Base-by-base conservation (phyloP, 2,329 filamentous ascomycete species). In the Exserohilum turcica region DNA sequence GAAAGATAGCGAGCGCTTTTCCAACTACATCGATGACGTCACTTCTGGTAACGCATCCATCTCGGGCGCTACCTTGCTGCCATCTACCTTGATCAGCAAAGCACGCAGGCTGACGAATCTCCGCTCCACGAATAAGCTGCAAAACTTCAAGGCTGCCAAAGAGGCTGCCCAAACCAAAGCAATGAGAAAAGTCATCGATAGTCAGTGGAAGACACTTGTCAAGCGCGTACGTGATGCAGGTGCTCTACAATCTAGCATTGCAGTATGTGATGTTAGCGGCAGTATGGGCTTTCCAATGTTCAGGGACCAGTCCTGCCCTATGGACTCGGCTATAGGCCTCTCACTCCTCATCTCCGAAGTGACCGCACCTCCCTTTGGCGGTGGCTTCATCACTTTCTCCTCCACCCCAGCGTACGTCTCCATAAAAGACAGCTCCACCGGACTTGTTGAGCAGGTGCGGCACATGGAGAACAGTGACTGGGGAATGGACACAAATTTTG, bases 121-220 rank as follows among this genome's bases (percentile, higher is more conserved):
- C 36, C 21, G 5, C 4, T 10, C 1, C 1, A 39, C 12, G 10
- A 24, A 10, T 5, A 42, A 51, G 15, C 40, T 28, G 4, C 13
- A 18, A 4, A 44, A 29, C 24, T 42, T 57, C 18, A 47, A 43
- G 18, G 27, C 24, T 1, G 7, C 57, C 32, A 65, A 61, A 47
- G 43, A 54, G 10, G 39, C 36, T 33, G 52, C 47, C 0, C 32
- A 60, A 48, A 51, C 47, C 3, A 37, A 60, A 9, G 46, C 81
- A 2, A 55, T 74, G 19, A 24, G 44, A 24, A 76, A 78, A 47
- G 74, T 80, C 2, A 31, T 77, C 2, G 74, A 83, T 48, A 77
- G 74, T 0, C 83, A 86, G 62, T 86, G 84, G 84, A 81, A 80
- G 7, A 73, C 79, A 0, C 73, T 86, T 0, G 82, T 86, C n/a